Conservation (phyloP, 768 basidiomycete species). For the Peribolospora kevripleyi region DNA sequence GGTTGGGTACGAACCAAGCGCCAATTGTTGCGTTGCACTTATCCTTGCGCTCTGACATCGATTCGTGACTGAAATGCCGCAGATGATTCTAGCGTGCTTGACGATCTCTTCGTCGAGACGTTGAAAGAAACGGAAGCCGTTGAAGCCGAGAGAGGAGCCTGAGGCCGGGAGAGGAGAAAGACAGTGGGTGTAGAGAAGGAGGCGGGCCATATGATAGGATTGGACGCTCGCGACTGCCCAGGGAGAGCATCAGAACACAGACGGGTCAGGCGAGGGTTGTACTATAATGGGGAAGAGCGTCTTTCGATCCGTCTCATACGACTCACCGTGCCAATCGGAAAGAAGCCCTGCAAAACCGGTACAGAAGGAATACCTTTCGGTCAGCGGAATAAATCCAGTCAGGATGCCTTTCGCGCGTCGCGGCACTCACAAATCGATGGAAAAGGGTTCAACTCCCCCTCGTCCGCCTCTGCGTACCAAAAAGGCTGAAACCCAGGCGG, state of each 20-base stretch:
- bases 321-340: neutral
- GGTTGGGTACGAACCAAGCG: neutral
- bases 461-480: neutral
- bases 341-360: neutral
- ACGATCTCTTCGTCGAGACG: neutral
- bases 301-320: no score
- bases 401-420: no score
- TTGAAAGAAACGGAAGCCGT: neutral
- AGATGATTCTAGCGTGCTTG: neutral
- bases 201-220: neutral
- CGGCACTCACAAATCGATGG: neutral
- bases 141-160: neutral
- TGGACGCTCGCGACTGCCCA: neutral
- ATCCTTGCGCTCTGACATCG: neutral
- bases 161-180: neutral
- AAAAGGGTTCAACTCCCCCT: neutral
- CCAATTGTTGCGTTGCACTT: neutral
- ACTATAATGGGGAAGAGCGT: no score
- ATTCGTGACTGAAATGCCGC: neutral
- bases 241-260: no score
- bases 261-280: no score
- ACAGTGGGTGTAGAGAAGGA: neutral
- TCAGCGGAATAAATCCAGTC: no score
- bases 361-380: no score
- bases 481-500: neutral